These are phyloP conservation scores for Zoysia matrella DNA, from an alignment of 202 grass and related monocot genomes.

Conservation along the genomic window DNA sequence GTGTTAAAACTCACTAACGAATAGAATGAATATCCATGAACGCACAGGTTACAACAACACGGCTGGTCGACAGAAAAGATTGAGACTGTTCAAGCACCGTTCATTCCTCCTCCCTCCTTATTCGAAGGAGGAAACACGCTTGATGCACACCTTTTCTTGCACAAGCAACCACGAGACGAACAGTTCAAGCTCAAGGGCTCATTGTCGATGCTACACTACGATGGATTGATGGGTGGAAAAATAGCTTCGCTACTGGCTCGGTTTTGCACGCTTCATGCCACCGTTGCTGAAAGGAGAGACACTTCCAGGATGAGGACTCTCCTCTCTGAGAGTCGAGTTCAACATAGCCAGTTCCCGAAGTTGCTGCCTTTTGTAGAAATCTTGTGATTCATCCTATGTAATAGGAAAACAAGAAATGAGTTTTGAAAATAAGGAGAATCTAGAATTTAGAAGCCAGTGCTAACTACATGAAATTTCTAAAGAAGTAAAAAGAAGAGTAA, in stretches of 20 bases:
- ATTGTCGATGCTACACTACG: conserved; percentile 20
- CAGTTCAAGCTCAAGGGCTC: not conserved
- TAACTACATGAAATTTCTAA: not conserved
- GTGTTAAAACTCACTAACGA: conserved; percentile 58
- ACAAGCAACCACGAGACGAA: conserved; percentile 28
- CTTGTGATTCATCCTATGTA: conserved; percentile 84
- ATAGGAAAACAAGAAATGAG: conserved; percentile 9
- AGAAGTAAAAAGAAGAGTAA: not conserved
- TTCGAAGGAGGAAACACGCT: not conserved
- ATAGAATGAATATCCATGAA: conserved; percentile 74
- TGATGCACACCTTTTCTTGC: conserved; percentile 28
- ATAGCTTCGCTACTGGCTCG: conserved; percentile 55
- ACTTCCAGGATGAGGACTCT: conserved; percentile 84
- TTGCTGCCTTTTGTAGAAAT: conserved; percentile 91
- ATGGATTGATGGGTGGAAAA: not conserved
- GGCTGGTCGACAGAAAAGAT: conserved; percentile 5
- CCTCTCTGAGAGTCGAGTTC: conserved; percentile 80
- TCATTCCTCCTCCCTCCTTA: not conserved
- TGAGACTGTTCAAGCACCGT: not conserved
- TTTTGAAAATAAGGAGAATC: not conserved
- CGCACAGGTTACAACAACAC: conserved; percentile 48
- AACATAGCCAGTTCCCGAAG: conserved; percentile 84
- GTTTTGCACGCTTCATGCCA: conserved; percentile 83
- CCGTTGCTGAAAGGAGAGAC: conserved; percentile 71
- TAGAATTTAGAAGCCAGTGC: not conserved